phyloP scores from a whole-genome alignment of 177 flowering plant genomes.

The Vitis hybrid region DNA sequence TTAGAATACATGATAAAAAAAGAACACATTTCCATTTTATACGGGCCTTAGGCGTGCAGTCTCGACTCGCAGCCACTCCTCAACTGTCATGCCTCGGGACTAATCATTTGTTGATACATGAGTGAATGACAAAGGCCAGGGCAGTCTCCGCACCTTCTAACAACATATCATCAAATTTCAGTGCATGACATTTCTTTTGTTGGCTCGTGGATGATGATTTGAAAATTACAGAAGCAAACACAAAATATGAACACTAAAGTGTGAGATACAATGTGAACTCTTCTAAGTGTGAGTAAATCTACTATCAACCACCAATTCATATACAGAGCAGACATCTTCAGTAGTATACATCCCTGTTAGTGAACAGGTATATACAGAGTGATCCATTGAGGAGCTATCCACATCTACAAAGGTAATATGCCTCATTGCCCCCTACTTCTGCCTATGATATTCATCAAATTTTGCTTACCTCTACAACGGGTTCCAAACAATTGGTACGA shows the following conservation, averaged over 20 bases:
- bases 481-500: background rate
- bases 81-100: too few relatives aligned
- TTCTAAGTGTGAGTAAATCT: background rate
- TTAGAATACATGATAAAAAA: too few relatives aligned
- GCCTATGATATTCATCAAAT: background rate
- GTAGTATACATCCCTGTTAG: slow-evolving; percentile 12
- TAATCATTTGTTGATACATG: too few relatives aligned
- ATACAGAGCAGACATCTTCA: slow-evolving; percentile 14
- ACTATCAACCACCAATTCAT: slow-evolving; percentile 2
- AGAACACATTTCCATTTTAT: too few relatives aligned
- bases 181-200: background rate
- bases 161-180: background rate
- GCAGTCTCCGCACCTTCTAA: too few relatives aligned
- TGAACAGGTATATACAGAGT: slow-evolving; percentile 7
- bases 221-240: background rate
- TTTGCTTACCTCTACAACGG: slow-evolving; percentile 11
- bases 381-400: background rate
- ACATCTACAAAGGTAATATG: slow-evolving; percentile 9
- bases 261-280: background rate
- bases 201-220: background rate
- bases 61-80: too few relatives aligned
- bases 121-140: too few relatives aligned
- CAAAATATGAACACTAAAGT: background rate
- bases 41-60: too few relatives aligned
- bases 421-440: background rate